Evolutionary conservation across 179 eudicot genomes (phyloP), one percentile per base, ranked within the genome.

Genomic region (Kewa caespitosa): DNA sequence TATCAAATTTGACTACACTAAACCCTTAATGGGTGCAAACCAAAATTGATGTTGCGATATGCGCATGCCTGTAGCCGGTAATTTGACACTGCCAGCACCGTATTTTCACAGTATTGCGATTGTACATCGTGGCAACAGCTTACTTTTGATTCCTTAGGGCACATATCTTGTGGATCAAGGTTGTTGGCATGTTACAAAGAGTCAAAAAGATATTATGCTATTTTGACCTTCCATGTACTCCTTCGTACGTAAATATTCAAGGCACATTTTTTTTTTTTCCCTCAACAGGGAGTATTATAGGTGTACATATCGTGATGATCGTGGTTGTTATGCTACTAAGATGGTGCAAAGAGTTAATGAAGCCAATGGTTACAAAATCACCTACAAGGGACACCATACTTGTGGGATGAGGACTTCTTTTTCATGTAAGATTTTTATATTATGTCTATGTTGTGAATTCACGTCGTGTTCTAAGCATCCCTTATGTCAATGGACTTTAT

Each of bases 271-370:
- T n/a, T 55, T 55, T n/a, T 0, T n/a, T 55, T 60, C 37, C 60
- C 59, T 30, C 20, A 38, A 73, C 55, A 73, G 76, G 76, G 33
- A 34, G n/a, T 73, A 73, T 73, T 73, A 59, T 41, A 38, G 55
- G 42, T 73, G 76, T 22, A 20, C 54, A 12, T 38, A 59, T 73
- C 61, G 61, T 7, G 60, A 34, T 32, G 27, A 34, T 10, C 67
- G 28, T 18, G 76, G 76, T 27, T 73, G 76, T 73, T 6, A 1
- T 8, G 76, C 76, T 12, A 41, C 46, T 18, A 73, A 73, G 31
- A 27, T 46, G 54, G 68, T 73, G 55, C 76, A 73, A 37, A 59
- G 68, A 41, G 20, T 20, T 38, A 50, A 73, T 27, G 67, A 60
- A 30, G 67, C 37, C 38, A 8, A 59, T 30, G 37, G 20, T 59